phyloP scores from a whole-genome alignment of 179 eudicot species.

The Carnegiea gigantea region DNA sequence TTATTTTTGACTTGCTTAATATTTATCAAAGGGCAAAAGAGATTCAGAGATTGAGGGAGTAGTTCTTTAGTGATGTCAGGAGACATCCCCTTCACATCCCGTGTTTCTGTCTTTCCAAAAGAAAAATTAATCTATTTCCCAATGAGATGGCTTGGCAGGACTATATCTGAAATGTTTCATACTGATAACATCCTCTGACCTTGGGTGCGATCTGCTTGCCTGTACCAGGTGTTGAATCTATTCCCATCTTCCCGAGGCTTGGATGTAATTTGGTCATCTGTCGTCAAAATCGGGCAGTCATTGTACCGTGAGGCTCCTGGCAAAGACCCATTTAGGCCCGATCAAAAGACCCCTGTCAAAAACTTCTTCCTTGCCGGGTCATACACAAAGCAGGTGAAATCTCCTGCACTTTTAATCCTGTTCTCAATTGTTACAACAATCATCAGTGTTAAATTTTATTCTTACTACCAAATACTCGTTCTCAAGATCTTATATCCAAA shows the following conservation, averaged over 20 bases:
- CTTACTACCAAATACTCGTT: background rate
- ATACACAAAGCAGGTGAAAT: constrained; percentile 85
- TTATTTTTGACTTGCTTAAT: too few relatives aligned
- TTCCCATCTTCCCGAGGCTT: constrained; percentile 94
- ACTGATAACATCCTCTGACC: background rate
- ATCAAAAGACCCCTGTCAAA: constrained; percentile 85
- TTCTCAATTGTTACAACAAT: background rate
- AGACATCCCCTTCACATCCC: too few relatives aligned
- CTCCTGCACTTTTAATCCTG: background rate
- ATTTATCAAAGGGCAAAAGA: too few relatives aligned
- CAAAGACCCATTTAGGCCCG: constrained; percentile 96
- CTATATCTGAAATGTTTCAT: background rate
- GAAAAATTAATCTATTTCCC: too few relatives aligned
- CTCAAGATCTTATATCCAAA: background rate
- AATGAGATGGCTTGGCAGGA: too few relatives aligned
- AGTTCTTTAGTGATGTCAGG: too few relatives aligned
- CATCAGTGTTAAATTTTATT: background rate
- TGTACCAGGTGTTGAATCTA: constrained; percentile 60
- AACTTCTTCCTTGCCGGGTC: constrained; percentile 98
- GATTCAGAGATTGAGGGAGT: too few relatives aligned
- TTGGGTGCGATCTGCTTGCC: background rate
- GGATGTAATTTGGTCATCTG: constrained; percentile 91
- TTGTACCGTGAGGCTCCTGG: constrained; percentile 95
- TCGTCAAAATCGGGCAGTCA: constrained; percentile 90
- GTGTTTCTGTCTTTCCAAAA: too few relatives aligned